These are phyloP conservation scores for Xylaria sp. DNA, from an alignment of 2,329 filamentous ascomycete species.

Conservation along the genomic window DNA sequence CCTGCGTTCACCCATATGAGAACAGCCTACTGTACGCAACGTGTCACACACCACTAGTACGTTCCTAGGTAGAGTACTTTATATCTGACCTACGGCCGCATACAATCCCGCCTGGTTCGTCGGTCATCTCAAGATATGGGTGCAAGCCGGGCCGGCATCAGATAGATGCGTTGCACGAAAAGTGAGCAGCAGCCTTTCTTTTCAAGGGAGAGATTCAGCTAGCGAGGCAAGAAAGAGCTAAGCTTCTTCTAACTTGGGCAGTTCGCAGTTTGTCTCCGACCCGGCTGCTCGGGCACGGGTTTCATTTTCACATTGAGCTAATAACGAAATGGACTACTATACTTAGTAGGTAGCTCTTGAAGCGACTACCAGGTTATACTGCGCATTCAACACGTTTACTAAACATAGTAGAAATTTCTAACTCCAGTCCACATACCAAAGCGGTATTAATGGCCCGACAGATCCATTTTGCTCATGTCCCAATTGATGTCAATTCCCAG, in stretches of 20 bases:
- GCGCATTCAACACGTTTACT: conserved; percentile 12
- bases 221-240: conserved; percentile 5
- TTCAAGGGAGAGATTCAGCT: not conserved
- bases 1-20: conserved; percentile 1
- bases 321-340: conserved; percentile 1
- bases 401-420: conserved; percentile 12
- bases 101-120: conserved; percentile 14
- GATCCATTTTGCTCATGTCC: conserved; percentile 15
- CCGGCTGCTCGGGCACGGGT: conserved; percentile 20
- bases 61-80: not conserved
- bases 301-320: conserved; percentile 15
- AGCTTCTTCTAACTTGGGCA: not conserved
- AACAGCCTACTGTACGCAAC: conserved; percentile 11
- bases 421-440: conserved; percentile 20
- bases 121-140: conserved; percentile 30
- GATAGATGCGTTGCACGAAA: conserved; percentile 26
- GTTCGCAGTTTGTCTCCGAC: conserved; percentile 20
- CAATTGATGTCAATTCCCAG: conserved; percentile 2
- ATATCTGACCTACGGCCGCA: conserved; percentile 2
- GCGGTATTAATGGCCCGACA: conserved; percentile 16
- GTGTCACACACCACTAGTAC: not conserved
- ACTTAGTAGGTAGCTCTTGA: not conserved
- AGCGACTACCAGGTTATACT: not conserved
- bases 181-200: conserved; percentile 3
- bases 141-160: conserved; percentile 29